These are phyloP conservation scores for Dissophora ornata DNA, from an alignment of 192 early-diverging fungal genomes.

Conservation along the genomic window DNA sequence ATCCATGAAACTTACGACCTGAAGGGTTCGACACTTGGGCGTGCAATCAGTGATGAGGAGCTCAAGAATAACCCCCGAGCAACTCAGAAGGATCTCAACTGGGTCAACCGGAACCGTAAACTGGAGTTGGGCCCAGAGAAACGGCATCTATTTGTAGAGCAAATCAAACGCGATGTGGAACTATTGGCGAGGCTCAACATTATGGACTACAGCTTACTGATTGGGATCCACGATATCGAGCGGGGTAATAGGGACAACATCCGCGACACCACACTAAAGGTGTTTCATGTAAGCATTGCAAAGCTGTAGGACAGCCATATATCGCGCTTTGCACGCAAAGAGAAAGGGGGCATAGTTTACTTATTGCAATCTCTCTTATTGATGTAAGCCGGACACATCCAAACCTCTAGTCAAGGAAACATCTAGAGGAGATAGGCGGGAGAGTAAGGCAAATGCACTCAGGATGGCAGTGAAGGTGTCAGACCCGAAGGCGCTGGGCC, in stretches of 20 bases:
- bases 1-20: constrained; percentile 97
- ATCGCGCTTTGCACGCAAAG: too few species aligned
- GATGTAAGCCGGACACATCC: constrained; percentile 57
- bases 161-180: constrained; percentile 90
- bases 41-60: constrained; percentile 82
- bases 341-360: too few species aligned
- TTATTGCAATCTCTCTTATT: too few species aligned
- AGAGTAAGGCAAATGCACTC: constrained; percentile 66
- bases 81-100: constrained; percentile 97
- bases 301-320: too few species aligned
- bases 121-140: constrained; percentile 88
- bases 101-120: constrained; percentile 80
- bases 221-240: constrained; percentile 91
- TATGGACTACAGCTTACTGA: constrained; percentile 99
- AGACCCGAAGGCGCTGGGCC: constrained; percentile 70
- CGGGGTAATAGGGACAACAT: constrained; percentile 90
- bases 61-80: constrained; percentile 83
- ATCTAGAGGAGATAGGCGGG: constrained; percentile 58
- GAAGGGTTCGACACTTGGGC: constrained; percentile 93
- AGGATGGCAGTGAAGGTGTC: constrained; percentile 67
- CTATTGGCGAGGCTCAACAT: constrained; percentile 83
- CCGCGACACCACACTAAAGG: constrained; percentile 89
- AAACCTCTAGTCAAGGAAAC: constrained; percentile 54
- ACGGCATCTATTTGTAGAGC: constrained; percentile 80
- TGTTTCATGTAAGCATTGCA: constrained; percentile 70